Evolutionary conservation across 73 alveolate species (phyloP).

Genomic region (Effrenium voratum): DNA sequence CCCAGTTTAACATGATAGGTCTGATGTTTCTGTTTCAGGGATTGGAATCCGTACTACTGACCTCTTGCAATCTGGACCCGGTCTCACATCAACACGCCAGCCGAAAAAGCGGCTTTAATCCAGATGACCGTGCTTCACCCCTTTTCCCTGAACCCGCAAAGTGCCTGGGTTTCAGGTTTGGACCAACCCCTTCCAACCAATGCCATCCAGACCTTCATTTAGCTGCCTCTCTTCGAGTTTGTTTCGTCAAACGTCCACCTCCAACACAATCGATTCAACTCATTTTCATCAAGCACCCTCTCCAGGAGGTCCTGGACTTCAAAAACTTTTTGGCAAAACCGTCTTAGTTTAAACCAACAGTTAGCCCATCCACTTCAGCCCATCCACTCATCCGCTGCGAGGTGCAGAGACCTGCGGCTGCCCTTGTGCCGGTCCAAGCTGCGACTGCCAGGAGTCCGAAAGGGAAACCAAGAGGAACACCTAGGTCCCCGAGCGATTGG

Average conservation of each 20-base stretch:
- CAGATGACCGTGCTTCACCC: too few species aligned
- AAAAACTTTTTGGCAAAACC: neutral
- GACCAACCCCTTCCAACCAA: too few species aligned
- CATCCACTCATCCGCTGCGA: neutral
- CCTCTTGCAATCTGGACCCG: too few species aligned
- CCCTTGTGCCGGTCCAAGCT: neutral
- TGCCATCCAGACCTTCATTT: neutral
- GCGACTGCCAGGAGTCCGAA: conserved; percentile 58
- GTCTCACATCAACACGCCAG: too few species aligned
- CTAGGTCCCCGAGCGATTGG: neutral
- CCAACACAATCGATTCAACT: too few species aligned
- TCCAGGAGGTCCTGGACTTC: neutral
- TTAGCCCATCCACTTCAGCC: too few species aligned
- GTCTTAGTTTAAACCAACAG: neutral
- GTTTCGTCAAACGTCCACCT: neutral
- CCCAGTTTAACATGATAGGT: too few species aligned
- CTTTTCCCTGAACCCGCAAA: too few species aligned
- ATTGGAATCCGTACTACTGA: too few species aligned
- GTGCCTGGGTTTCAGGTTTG: too few species aligned
- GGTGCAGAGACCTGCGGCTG: conserved; percentile 77
- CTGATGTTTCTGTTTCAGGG: too few species aligned
- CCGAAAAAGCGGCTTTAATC: too few species aligned
- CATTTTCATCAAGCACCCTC: neutral
- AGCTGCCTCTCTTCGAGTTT: neutral
- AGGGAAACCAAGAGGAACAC: neutral